Conservation (phyloP, 164 flowering plant genomes). For the Paratinospora sagittata region DNA sequence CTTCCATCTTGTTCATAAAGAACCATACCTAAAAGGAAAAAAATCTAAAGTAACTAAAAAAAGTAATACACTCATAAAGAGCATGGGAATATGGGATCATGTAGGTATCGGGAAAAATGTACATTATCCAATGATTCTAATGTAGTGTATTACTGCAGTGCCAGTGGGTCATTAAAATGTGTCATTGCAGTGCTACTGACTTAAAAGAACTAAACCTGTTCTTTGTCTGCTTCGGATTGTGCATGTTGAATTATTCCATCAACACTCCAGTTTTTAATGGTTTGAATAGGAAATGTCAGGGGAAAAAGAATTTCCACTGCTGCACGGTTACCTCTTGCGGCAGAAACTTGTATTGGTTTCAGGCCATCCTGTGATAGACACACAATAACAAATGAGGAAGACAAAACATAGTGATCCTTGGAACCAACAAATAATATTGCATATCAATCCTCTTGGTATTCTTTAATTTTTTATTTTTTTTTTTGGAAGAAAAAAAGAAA, state of each 20-base stretch:
- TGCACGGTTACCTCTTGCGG: slow-evolving; percentile 54
- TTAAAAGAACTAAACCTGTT: slow-evolving; percentile 31
- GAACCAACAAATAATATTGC: background rate
- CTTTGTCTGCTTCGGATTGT: slow-evolving; percentile 46
- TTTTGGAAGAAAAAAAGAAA: too few relatives aligned
- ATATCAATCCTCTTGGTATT: background rate
- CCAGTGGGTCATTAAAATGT: background rate
- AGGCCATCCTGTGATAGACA: slow-evolving; percentile 55
- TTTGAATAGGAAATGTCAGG: slow-evolving; percentile 43
- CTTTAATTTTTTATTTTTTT: too few relatives aligned
- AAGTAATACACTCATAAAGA: too few relatives aligned
- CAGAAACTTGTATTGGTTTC: slow-evolving; percentile 87
- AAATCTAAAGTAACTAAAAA: background rate
- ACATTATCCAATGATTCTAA: background rate
- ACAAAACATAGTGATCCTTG: background rate
- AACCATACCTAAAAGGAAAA: background rate
- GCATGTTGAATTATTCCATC: slow-evolving; percentile 68
- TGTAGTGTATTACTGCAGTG: background rate
- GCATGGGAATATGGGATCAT: too few relatives aligned
- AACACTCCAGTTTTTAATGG: slow-evolving; percentile 63
- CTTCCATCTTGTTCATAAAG: too few relatives aligned
- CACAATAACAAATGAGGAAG: background rate
- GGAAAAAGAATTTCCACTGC: slow-evolving; percentile 79
- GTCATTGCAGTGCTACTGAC: background rate
- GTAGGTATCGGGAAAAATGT: too few relatives aligned